Conservation (phyloP, 1,284 basidiomycete species). For the Fomitopsis betulina region DNA sequence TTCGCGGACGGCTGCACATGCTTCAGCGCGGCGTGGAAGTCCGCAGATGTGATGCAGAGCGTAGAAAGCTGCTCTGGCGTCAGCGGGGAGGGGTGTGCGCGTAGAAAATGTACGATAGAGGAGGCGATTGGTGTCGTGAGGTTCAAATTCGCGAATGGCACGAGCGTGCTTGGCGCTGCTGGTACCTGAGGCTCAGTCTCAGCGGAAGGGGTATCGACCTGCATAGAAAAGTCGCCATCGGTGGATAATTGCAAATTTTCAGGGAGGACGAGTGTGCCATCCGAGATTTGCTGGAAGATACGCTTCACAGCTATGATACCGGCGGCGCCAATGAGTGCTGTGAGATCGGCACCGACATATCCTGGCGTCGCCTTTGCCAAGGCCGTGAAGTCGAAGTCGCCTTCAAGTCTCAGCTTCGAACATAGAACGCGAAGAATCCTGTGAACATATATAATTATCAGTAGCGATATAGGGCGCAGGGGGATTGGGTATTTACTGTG, state of each 20-base stretch:
- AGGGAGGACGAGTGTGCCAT: constrained; percentile 58
- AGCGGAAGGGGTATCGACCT: constrained; percentile 35
- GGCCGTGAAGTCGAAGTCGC: constrained; percentile 77
- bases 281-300: constrained; percentile 84
- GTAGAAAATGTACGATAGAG: constrained; percentile 88
- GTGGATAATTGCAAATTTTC: constrained; percentile 20
- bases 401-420: constrained; percentile 70
- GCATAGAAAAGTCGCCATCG: constrained; percentile 43
- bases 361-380: constrained; percentile 94
- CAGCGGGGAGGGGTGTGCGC: constrained; percentile 79
- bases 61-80: constrained; percentile 74
- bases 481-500: constrained; percentile 60
- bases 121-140: constrained; percentile 39
- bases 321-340: constrained; percentile 88
- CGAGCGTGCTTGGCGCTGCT: constrained; percentile 18
- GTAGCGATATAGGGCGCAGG: neutral
- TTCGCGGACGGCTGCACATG: constrained; percentile 94
- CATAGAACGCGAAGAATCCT: constrained; percentile 82
- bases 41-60: constrained; percentile 76
- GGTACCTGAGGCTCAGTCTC: constrained; percentile 9
- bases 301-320: constrained; percentile 96
- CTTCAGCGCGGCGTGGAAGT: constrained; percentile 79
- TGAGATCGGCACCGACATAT: constrained; percentile 94
- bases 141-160: constrained; percentile 39
- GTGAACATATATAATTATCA: constrained; percentile 25